Base-by-base conservation (phyloP, 352 stramenopile species). In the Albugo candida region DNA sequence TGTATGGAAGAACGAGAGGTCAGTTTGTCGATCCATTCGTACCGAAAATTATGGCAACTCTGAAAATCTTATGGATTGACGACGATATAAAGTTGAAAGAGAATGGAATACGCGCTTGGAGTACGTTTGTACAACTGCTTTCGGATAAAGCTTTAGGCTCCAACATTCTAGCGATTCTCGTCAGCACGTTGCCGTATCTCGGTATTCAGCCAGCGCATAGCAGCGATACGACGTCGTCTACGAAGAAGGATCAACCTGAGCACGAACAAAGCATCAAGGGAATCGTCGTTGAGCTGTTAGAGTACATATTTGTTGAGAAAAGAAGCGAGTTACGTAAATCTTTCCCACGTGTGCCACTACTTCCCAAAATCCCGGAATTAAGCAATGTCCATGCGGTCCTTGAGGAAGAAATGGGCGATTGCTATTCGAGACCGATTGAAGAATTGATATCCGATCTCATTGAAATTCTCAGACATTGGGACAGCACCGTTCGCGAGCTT, bases 21-120 rank as follows among this genome's bases (percentile, higher is more conserved):
- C 3, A 31, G 24, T 31, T 70, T 14, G 55, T 92, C 11, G 80
- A 93, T 51, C 53, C 73, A 16, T 93, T 85, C 56, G 66, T 93
- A 13, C 80, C 80, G 2, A 93, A 93, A 55, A 75, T 93, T 35
- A 93, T 93, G 80, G 80, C 77, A 18, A 91, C 77, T 17, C 57
- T 93, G 4, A 93, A 93, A 51, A 63, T 85, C 8, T 75, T 69
- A 19, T 52, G 88, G 8, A 56, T 55, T 24, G 77, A 91, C 38
- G 24, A 8, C 3, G 24, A 31, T 31, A 47, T 40, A 17, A 56
- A 64, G 17, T 53, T 91, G 38, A 62, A 75, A 53, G 60, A 67
- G 24, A 51, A 79, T 57, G 70, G 67, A 10, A 80, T 87, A 47
- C 51, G 65, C 21, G 74, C 70, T 1, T 93, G 77, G 77, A 63